Percentiles rank a stretch among this genome's conserved stretches.
Conservation (phyloP, 1,284 basidiomycete species). For the Singerocomus inundabilis region DNA sequence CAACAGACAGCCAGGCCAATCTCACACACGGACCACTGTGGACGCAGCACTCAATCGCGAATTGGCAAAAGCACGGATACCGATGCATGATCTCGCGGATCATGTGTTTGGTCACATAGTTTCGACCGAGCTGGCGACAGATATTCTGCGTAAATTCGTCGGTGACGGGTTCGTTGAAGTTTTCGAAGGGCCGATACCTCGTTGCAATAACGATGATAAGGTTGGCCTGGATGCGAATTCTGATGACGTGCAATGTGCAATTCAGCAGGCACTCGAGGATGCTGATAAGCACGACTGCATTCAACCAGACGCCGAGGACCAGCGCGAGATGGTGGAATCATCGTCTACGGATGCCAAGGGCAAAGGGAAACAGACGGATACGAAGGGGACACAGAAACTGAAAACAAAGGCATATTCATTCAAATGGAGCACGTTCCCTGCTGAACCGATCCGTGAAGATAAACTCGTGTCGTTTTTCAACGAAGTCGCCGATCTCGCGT, state of each 20-base stretch:
- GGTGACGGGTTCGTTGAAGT: background rate
- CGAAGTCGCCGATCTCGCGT: slow-evolving; percentile 4
- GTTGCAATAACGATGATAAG: background rate
- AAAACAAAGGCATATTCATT: slow-evolving; percentile 6
- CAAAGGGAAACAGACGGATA: background rate
- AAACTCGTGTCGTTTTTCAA: slow-evolving; percentile 16
- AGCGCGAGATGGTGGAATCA: background rate
- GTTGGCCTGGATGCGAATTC: background rate
- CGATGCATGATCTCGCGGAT: slow-evolving; percentile 10
- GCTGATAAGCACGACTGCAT: background rate
- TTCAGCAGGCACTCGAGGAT: slow-evolving; percentile 4
- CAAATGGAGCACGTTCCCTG: slow-evolving; percentile 9
- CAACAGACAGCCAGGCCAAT: slow-evolving; percentile 5
- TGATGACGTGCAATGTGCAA: background rate
- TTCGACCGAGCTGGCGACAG: slow-evolving; percentile 3
- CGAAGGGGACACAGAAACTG: background rate
- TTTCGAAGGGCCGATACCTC: background rate
- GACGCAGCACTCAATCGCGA: slow-evolving; percentile 8
- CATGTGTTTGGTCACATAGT: slow-evolving; percentile 13
- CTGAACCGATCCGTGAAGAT: slow-evolving; percentile 6
- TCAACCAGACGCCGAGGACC: background rate
- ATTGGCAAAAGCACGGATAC: slow-evolving; percentile 1
- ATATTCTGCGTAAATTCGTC: slow-evolving; percentile 1
- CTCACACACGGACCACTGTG: background rate
- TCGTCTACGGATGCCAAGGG: background rate